Evolutionary conservation across 352 stramenopile species (phyloP).

Genomic region (Thraustotheca clavata): DNA sequence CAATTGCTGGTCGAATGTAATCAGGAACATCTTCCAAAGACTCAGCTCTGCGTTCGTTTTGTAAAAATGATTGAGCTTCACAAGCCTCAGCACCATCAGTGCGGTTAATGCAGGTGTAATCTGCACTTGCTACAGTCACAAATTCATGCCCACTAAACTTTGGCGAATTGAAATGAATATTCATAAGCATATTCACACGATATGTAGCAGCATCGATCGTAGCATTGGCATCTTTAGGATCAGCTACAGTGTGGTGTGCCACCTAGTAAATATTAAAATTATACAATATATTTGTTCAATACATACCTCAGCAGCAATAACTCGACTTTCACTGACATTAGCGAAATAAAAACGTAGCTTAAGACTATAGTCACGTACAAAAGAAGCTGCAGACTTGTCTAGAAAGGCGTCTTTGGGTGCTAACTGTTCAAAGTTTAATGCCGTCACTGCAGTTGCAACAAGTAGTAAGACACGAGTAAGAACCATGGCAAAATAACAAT

Average conservation of each 20-base stretch:
- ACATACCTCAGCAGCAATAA: conserved; percentile 13
- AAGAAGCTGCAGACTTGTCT: background rate
- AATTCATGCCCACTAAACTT: conserved; percentile 13
- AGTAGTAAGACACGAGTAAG: no score
- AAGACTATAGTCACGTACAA: conserved; percentile 12
- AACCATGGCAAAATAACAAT: background rate
- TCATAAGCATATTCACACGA: conserved; percentile 15
- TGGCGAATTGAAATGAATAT: conserved; percentile 14
- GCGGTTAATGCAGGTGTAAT: conserved; percentile 19
- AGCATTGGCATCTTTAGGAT: background rate
- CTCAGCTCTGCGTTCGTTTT: background rate
- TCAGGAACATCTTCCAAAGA: background rate
- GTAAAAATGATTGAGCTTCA: conserved; percentile 9
- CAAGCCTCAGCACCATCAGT: background rate
- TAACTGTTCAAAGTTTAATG: background rate
- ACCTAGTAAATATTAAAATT: no score
- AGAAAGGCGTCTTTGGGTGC: conserved; percentile 6
- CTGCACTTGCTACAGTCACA: conserved; percentile 13
- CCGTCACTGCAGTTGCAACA: no score
- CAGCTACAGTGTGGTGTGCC: background rate
- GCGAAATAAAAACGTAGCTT: conserved; percentile 18
- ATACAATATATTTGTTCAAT: background rate
- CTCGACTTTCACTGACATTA: conserved; percentile 5
- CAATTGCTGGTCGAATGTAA: background rate
- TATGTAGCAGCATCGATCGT: background rate